A percentile compares a stretch with the other conserved stretches of the same genome.
phyloP scores from a whole-genome alignment of 495 filamentous ascomycete genomes.

The Talaromyces proteolyticus region DNA sequence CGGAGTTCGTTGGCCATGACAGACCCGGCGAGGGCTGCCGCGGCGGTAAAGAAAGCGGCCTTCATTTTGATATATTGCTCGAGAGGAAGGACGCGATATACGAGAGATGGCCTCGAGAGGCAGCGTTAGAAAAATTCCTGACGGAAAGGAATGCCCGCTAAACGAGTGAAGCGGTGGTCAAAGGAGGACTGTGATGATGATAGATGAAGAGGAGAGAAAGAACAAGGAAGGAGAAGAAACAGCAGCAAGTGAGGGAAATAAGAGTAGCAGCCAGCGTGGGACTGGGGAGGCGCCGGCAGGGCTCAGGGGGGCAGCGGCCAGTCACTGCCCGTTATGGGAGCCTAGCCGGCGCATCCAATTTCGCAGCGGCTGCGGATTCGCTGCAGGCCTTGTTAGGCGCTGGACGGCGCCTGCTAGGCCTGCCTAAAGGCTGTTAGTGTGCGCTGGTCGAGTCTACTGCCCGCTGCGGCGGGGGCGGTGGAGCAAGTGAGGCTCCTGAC shows the following conservation, averaged over 20 bases:
- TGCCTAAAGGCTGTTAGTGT: too few species aligned
- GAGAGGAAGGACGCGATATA: conserved; percentile 12
- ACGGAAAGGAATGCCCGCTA: conserved; percentile 81
- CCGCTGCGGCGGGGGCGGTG: too few species aligned
- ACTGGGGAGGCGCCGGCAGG: background rate
- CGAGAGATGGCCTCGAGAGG: background rate
- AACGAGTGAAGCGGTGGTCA: conserved; percentile 94
- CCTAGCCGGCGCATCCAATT: background rate
- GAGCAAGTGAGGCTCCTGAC: too few species aligned
- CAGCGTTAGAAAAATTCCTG: conserved; percentile 16
- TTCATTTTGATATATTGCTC: conserved; percentile 53
- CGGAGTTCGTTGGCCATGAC: conserved; percentile 53
- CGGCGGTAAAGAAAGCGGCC: conserved; percentile 58
- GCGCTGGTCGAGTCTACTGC: too few species aligned
- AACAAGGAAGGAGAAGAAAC: conserved; percentile 24
- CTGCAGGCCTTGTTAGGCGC: background rate
- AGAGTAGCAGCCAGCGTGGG: background rate
- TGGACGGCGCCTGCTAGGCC: background rate
- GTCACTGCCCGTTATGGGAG: too few species aligned
- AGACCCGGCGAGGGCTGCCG: conserved; percentile 59
- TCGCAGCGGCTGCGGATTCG: background rate
- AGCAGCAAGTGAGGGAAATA: background rate
- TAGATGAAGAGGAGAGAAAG: conserved; percentile 32
- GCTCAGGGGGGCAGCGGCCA: background rate
- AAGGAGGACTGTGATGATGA: conserved; percentile 39